phyloP scores from a whole-genome alignment of 768 basidiomycete species.

The Trametes gibbosa region DNA sequence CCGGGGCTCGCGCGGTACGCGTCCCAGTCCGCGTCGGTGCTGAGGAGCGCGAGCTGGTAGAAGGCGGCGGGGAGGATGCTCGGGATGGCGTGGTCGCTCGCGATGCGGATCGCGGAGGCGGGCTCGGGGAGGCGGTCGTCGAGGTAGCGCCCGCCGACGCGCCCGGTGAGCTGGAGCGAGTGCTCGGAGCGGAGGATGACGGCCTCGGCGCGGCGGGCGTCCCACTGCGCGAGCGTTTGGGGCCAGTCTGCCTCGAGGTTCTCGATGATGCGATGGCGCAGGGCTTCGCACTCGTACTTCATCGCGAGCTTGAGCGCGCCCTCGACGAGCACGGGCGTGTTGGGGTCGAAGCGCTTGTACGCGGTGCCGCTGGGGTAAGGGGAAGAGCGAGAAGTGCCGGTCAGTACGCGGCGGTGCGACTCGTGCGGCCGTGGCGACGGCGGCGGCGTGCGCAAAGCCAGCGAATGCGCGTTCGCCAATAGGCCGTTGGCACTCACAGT shows the following conservation, averaged over 20 bases:
- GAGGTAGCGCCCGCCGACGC: slow-evolving; percentile 29
- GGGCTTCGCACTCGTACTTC: slow-evolving; percentile 36
- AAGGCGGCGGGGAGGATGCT: slow-evolving; percentile 32
- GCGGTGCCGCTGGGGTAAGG: slow-evolving; percentile 23
- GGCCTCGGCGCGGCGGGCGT: slow-evolving; percentile 28
- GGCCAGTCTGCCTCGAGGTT: slow-evolving; percentile 38
- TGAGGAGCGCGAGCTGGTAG: slow-evolving; percentile 29
- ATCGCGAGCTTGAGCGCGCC: slow-evolving; percentile 33
- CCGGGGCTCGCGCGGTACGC: slow-evolving; percentile 22
- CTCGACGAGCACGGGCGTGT: slow-evolving; percentile 32
- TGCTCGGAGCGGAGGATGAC: slow-evolving; percentile 30
- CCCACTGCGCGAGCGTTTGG: slow-evolving; percentile 31
- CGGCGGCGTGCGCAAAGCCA: not conserved
- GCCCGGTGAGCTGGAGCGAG: slow-evolving; percentile 26
- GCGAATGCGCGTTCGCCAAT: not conserved
- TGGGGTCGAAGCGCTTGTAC: slow-evolving; percentile 31
- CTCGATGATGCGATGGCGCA: slow-evolving; percentile 31
- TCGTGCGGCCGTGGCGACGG: not conserved
- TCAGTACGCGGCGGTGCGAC: too few species aligned
- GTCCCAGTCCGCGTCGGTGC: slow-evolving; percentile 31
- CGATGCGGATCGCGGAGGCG: slow-evolving; percentile 30
- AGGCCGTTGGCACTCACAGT: slow-evolving; percentile 21
- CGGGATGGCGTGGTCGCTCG: slow-evolving; percentile 27
- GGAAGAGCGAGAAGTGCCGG: not conserved
- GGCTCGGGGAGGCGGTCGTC: slow-evolving; percentile 33